Percentiles rank a stretch among this genome's conserved stretches.
Evolutionary conservation across 2,329 filamentous ascomycete species (phyloP).

Genomic region (Fonsecaea pugnacius): DNA sequence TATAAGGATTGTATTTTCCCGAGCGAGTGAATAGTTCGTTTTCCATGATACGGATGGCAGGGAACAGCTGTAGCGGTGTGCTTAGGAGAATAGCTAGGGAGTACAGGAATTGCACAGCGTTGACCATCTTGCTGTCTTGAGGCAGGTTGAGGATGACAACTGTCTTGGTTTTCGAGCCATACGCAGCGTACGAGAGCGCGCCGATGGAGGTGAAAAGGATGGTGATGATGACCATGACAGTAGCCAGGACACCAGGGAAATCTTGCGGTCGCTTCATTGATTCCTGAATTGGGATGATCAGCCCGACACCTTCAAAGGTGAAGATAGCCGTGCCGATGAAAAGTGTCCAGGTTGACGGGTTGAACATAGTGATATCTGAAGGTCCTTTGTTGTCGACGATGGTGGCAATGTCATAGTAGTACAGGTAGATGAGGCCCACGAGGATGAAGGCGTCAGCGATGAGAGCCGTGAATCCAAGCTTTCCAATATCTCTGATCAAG

Average conservation of each 20-base stretch:
- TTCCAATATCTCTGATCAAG: slow-evolving; percentile 92
- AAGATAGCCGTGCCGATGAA: slow-evolving; percentile 99
- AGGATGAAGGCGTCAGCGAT: slow-evolving; percentile 94
- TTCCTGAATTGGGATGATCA: slow-evolving; percentile 97
- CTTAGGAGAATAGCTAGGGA: slow-evolving; percentile 96
- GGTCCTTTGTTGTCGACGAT: slow-evolving; percentile 74
- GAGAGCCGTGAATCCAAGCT: slow-evolving; percentile 92
- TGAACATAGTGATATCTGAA: slow-evolving; percentile 88
- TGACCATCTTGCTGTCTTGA: slow-evolving; percentile 93
- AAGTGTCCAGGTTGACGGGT: slow-evolving; percentile 87
- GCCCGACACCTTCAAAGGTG: slow-evolving; percentile 95
- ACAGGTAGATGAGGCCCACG: slow-evolving; percentile 87
- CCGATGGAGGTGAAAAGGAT: slow-evolving; percentile 89
- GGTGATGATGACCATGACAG: slow-evolving; percentile 95
- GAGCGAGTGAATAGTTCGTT: slow-evolving; percentile 92
- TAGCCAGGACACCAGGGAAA: slow-evolving; percentile 84
- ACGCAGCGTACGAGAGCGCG: slow-evolving; percentile 92
- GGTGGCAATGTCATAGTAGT: slow-evolving; percentile 91
- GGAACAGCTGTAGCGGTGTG: slow-evolving; percentile 95
- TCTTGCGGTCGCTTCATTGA: slow-evolving; percentile 91
- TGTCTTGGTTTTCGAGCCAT: slow-evolving; percentile 92
- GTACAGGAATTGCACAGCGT: slow-evolving; percentile 94
- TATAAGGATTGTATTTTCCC: slow-evolving; percentile 96
- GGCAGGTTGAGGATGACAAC: slow-evolving; percentile 95
- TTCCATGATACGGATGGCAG: slow-evolving; percentile 93